Evolutionary conservation across 2,329 filamentous ascomycete species (phyloP), one percentile per base, ranked within the genome.

Genomic region (Colletotrichum tropicale): DNA sequence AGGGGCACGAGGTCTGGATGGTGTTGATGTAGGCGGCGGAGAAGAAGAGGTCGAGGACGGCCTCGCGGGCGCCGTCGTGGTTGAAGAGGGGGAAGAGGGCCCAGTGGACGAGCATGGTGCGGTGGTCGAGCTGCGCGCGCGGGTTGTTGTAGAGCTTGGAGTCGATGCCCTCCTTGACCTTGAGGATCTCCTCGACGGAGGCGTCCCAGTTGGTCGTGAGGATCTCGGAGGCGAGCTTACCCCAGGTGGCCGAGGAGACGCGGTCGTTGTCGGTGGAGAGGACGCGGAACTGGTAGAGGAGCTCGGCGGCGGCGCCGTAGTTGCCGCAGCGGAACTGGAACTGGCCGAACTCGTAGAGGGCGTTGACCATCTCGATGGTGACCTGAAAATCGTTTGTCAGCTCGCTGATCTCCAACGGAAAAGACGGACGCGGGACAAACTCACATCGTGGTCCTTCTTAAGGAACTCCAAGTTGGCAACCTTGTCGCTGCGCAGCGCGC

Each of bases 81-180:
- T 99, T 98, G 92, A 98, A 99, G 88, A 98, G 96, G 77, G 97
- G 96, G 92, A 98, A 99, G 77, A 99, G 93, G 61, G 95, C 93
- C 96, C 97, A 99, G 94, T 99, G 97, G 81, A 98, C 94, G 82
- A 99, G 90, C 95, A 96, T 98, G 75, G 96, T 98, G 84, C 97
- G 95, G 90, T 98, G 96, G 85, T 96, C 94, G 77, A 99, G 94
- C 89, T 99, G 97, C 76, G 95, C 96, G 78, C 98, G 92, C 32
- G 96, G 95, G 90, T 98, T 98, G 91, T 94, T 97, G 91, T 98
- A 98, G 77, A 98, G 93, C 85, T 96, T 95, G 75, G 94, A 95
- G 86, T 99, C 97, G 85, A 99, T 98, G 82, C 89, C 91, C 87
- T 98, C 96, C 87, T 95, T 95, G 78, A 98, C 94, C 86, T 97